phyloP scores from a whole-genome alignment of 2,329 filamentous ascomycete genomes.

The Cladobotryum mycophilum region DNA sequence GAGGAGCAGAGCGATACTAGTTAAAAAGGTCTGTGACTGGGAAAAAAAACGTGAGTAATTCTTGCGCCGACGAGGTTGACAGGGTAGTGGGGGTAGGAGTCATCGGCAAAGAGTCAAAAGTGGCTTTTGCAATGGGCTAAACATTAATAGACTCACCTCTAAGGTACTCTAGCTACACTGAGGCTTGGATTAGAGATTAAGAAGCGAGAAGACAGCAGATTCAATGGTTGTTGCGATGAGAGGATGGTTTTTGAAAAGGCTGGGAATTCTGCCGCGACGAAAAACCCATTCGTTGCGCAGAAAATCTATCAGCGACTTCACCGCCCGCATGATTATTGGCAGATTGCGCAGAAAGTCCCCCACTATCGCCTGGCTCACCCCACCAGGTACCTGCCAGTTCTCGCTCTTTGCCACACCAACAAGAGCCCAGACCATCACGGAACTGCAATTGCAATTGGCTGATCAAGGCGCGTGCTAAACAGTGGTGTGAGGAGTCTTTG shows the following conservation, averaged over 20 bases:
- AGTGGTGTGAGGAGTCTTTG: no score
- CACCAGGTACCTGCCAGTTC: no score
- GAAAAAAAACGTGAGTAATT: conserved; percentile 5
- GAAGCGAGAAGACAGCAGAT: neutral
- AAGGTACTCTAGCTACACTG: neutral
- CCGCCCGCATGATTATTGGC: neutral
- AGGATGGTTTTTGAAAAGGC: conserved; percentile 12
- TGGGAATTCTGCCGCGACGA: conserved; percentile 13
- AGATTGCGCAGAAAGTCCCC: neutral
- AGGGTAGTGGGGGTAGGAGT: neutral
- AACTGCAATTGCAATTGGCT: no score
- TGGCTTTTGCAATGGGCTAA: neutral
- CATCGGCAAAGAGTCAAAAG: neutral
- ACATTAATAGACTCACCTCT: neutral
- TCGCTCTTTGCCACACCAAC: no score
- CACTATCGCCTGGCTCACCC: neutral
- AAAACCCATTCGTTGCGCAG: conserved; percentile 11
- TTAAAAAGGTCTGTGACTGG: neutral
- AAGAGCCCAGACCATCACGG: no score
- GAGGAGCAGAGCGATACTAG: neutral
- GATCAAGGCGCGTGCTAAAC: no score
- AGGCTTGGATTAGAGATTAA: neutral
- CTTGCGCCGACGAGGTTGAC: neutral
- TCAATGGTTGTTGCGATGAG: neutral
- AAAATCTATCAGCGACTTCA: conserved; percentile 11